Conservation (phyloP, 495 filamentous ascomycete species). For the Podospora conica region DNA sequence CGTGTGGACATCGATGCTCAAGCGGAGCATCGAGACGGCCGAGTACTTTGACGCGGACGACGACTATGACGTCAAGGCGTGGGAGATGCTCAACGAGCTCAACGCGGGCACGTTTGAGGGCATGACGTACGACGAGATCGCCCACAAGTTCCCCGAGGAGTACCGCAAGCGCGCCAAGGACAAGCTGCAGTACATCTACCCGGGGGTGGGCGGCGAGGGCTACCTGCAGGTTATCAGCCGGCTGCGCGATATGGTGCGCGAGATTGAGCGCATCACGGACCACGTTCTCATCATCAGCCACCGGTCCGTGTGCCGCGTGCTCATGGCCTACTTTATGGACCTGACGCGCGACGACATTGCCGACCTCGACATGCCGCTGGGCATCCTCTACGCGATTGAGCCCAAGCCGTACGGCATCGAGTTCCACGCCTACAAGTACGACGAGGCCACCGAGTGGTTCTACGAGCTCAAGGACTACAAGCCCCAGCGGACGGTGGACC, state of each 20-base stretch:
- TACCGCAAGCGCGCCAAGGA: constrained; percentile 66
- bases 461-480: constrained; percentile 73
- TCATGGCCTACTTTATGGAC: constrained; percentile 94
- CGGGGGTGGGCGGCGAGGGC: constrained; percentile 89
- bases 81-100: constrained; percentile 97
- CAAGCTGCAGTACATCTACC: constrained; percentile 91
- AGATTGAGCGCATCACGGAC: constrained; percentile 94
- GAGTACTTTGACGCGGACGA: constrained; percentile 85
- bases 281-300: constrained; percentile 88
- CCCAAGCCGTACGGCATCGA: constrained; percentile 97
- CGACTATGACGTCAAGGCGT: constrained; percentile 95
- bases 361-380: constrained; percentile 84
- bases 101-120: constrained; percentile 90
- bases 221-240: constrained; percentile 97
- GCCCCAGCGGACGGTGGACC: constrained; percentile 51
- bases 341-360: constrained; percentile 84
- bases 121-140: constrained; percentile 88
- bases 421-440: constrained; percentile 89
- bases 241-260: constrained; percentile 89
- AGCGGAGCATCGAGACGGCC: constrained; percentile 75
- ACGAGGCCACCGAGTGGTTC: constrained; percentile 69
- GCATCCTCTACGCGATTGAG: constrained; percentile 87
- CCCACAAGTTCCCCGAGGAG: constrained; percentile 64
- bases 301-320: constrained; percentile 80
- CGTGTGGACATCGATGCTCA: constrained; percentile 97